phyloP scores from a whole-genome alignment of 805 yeast species.

The Candida insectalens region DNA sequence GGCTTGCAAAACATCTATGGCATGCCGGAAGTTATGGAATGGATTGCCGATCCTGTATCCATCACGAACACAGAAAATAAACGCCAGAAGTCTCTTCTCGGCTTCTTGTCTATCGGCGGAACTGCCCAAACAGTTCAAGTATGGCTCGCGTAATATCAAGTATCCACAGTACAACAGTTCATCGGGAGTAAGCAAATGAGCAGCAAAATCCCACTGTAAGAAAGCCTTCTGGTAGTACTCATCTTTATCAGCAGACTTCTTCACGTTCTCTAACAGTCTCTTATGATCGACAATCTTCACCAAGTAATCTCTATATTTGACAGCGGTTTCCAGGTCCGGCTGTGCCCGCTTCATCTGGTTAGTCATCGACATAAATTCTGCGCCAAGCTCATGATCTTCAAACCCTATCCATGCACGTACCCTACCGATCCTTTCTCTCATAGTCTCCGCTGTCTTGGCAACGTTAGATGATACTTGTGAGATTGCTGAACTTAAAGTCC shows the following conservation, averaged over 20 bases:
- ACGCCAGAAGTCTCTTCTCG: slow-evolving; percentile 9
- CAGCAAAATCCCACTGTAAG: slow-evolving; percentile 62
- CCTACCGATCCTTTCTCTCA: slow-evolving; percentile 23
- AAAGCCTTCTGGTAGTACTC: slow-evolving; percentile 22
- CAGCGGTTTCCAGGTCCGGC: slow-evolving; percentile 3
- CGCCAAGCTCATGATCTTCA: slow-evolving; percentile 12
- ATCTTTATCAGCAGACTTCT: slow-evolving; percentile 7
- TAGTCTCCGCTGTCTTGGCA: slow-evolving; percentile 4
- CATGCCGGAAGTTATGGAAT: slow-evolving; percentile 93
- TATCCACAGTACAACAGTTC: slow-evolving; percentile 56
- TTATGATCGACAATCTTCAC: slow-evolving; percentile 21
- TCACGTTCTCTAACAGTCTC: slow-evolving; percentile 15
- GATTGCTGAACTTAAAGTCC: background rate
- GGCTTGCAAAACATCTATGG: slow-evolving; percentile 91
- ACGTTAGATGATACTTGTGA: background rate
- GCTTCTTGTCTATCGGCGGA: background rate
- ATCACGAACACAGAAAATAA: slow-evolving; percentile 62
- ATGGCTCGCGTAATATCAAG: slow-evolving; percentile 33
- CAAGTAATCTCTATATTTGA: slow-evolving; percentile 12
- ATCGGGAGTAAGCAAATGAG: slow-evolving; percentile 54
- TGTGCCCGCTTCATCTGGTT: slow-evolving; percentile 13
- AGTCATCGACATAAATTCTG: slow-evolving; percentile 25
- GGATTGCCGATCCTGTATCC: slow-evolving; percentile 79
- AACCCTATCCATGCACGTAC: slow-evolving; percentile 35
- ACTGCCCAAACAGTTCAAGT: background rate